Base-by-base conservation (phyloP, 2,329 filamentous ascomycete species). In the Diaporthe citrichinensis region DNA sequence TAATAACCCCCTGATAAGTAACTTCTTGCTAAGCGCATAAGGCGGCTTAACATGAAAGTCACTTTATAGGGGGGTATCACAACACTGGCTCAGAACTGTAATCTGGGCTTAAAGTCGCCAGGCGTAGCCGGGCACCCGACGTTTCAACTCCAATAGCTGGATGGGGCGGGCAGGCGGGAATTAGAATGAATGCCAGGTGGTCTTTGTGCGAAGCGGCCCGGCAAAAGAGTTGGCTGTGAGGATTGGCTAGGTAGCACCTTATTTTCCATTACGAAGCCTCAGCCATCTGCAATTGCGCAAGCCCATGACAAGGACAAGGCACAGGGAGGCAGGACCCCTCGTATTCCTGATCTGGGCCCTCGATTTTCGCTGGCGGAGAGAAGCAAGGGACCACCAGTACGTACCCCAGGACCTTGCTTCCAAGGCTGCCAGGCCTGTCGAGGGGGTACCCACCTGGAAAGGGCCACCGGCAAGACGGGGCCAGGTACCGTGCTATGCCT, bases 181-280 rank as follows among this genome's bases (percentile, higher is more conserved):
- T n/a, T 51, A 2, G 61, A 65, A 23, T 55, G 61, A 65, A 23
- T 55, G 65, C 65, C 49, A 55, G 46, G 49, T 55, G 49, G 34
- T 69, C 49, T 55, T 55, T 53, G 34, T 25, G 17, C 12, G 28
- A 20, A 28, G 59, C 59, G 59, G 59, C 39, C n/a, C 39, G 39
- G 39, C 59, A 31, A 62, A 8, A 31, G n/a, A 25, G 15, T 15
- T 28, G 17, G 25, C 23, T 51, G n/a, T 65, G 9, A 36, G 31
- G 55, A 34, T 34, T 46, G 46, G 17, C 44, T 17, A 15, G 62
- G 46, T 53, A 53, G 62, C 46, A 68, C 62, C 62, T 68, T 46
- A 62, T 46, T 68, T 68, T 69, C 46, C 65, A 41, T 55, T 55
- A 69, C 65, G 65, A 69, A 69, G 65, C n/a, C 65, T 69, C 65